Conservation (phyloP, 2,329 filamentous ascomycete species). For the Aspergillus quadricinctus region DNA sequence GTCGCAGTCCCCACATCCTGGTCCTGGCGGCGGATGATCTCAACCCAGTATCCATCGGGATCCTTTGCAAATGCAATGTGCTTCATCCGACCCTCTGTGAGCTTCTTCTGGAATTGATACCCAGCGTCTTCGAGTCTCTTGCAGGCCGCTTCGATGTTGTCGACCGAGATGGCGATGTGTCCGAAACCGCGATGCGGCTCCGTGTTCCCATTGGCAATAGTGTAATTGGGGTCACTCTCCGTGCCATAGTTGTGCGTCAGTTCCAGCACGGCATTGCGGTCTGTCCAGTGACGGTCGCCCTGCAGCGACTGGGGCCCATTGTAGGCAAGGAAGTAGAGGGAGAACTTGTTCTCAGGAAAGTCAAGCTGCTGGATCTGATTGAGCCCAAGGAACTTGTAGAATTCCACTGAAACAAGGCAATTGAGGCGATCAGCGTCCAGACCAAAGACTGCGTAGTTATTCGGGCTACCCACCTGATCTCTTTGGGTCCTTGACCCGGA, state of each 20-base stretch:
- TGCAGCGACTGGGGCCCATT: slow-evolving; percentile 72
- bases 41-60: slow-evolving; percentile 74
- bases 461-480: slow-evolving; percentile 55
- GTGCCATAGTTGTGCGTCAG: slow-evolving; percentile 83
- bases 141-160: slow-evolving; percentile 85
- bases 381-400: slow-evolving; percentile 91
- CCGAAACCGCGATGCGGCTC: slow-evolving; percentile 82
- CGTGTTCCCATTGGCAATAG: slow-evolving; percentile 81
- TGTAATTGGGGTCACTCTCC: slow-evolving; percentile 76
- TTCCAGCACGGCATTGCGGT: slow-evolving; percentile 87
- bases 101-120: slow-evolving; percentile 92
- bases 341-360: slow-evolving; percentile 85
- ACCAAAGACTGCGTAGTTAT: not conserved
- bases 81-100: slow-evolving; percentile 81
- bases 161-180: slow-evolving; percentile 78
- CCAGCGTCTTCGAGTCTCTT: slow-evolving; percentile 83
- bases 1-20: slow-evolving; percentile 69
- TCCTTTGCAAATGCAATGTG: slow-evolving; percentile 88
- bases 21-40: slow-evolving; percentile 62
- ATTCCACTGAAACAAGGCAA: slow-evolving; percentile 59
- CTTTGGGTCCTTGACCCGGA: slow-evolving; percentile 92
- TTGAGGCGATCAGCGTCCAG: not conserved
- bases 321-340: slow-evolving; percentile 92
- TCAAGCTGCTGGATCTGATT: slow-evolving; percentile 74
- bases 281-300: slow-evolving; percentile 66